Evolutionary conservation across 176 grass and related monocot genomes (phyloP).

Genomic region (Thalia dealbata): DNA sequence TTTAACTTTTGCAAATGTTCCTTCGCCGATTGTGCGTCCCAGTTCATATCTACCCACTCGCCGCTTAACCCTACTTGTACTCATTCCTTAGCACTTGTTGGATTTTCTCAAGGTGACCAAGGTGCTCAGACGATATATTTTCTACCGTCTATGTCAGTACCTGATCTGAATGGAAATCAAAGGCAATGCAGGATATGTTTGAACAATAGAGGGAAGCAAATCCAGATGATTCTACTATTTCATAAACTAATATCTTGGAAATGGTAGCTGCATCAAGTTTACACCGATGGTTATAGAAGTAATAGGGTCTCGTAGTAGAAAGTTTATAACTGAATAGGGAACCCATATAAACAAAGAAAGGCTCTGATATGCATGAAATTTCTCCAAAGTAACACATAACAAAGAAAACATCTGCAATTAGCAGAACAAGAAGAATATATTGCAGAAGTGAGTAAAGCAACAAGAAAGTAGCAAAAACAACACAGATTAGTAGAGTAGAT

Average conservation of each 20-base stretch:
- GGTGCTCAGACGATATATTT: background rate
- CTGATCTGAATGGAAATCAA: background rate
- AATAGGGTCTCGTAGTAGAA: background rate
- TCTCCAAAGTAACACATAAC: no score
- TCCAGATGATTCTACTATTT: background rate
- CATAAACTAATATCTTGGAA: background rate
- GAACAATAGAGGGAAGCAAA: background rate
- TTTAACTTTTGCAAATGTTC: constrained; percentile 86
- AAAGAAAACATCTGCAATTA: background rate
- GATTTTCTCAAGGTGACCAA: background rate
- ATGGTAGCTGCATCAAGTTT: background rate
- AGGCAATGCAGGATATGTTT: background rate
- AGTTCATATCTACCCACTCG: constrained; percentile 90
- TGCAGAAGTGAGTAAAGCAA: background rate
- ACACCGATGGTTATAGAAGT: background rate
- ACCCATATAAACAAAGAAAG: background rate
- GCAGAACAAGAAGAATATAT: background rate
- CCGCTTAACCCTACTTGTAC: constrained; percentile 67
- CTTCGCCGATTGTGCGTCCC: constrained; percentile 85
- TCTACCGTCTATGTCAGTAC: background rate
- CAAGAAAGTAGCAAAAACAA: background rate
- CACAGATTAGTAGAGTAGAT: background rate
- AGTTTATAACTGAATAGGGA: background rate
- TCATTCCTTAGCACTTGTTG: background rate
- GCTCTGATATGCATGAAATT: no score